phyloP scores from a whole-genome alignment of 2,329 filamentous ascomycete species.

The Hypoxylon sp. region DNA sequence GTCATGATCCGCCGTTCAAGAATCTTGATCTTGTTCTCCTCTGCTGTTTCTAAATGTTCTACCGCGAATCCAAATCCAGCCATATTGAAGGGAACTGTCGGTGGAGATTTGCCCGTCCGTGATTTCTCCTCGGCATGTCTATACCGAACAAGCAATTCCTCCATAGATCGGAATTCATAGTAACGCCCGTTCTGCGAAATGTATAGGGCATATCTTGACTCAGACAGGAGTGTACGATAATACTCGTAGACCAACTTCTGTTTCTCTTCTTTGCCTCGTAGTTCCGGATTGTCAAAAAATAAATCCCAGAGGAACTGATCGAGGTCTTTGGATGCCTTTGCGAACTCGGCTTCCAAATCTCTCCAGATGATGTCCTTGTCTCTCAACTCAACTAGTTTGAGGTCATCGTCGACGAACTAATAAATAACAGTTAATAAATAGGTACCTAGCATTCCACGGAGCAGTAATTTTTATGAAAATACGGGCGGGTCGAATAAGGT shows the following conservation, averaged over 20 bases:
- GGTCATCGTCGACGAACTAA: constrained; percentile 40
- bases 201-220: constrained; percentile 10
- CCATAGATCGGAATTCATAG: constrained; percentile 37
- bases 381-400: constrained; percentile 28
- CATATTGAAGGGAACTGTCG: background rate
- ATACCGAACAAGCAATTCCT: constrained; percentile 36
- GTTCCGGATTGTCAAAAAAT: background rate
- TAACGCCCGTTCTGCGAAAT: constrained; percentile 36
- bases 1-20: background rate
- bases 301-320: background rate
- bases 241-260: background rate
- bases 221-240: constrained; percentile 11
- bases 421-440: background rate
- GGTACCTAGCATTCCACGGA: background rate
- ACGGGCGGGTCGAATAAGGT: background rate
- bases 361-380: constrained; percentile 33
- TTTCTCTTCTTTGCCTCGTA: background rate
- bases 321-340: constrained; percentile 11
- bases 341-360: constrained; percentile 6
- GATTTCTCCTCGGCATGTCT: background rate
- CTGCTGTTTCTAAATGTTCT: constrained; percentile 16
- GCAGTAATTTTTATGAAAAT: background rate
- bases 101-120: background rate
- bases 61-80: constrained; percentile 8
- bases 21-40: background rate